Percentiles rank a stretch among this genome's conserved stretches.
These are phyloP conservation scores for Davidsoniella virescens DNA, from an alignment of 2,329 filamentous ascomycete species.

Conservation along the genomic window DNA sequence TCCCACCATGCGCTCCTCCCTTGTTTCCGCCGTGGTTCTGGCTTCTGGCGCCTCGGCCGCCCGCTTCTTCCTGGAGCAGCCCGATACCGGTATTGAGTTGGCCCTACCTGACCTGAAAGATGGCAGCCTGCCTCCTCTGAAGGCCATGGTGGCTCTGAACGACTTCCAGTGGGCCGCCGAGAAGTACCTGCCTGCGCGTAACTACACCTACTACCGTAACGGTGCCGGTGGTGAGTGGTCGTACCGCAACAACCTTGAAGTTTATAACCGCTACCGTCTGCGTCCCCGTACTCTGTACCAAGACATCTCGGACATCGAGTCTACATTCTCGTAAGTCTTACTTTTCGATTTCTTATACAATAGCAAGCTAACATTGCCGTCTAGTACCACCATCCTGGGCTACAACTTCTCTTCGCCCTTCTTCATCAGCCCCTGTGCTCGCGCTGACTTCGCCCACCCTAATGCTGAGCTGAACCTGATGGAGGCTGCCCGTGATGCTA, in stretches of 20 bases:
- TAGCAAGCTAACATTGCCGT: slow-evolving; percentile 15
- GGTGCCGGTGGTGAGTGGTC: slow-evolving; percentile 33
- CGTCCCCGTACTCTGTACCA: slow-evolving; percentile 24
- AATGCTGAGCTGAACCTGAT: slow-evolving; percentile 32
- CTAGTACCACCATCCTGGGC: slow-evolving; percentile 27
- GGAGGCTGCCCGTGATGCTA: slow-evolving; percentile 26
- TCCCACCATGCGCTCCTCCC: slow-evolving; percentile 9
- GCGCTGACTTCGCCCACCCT: slow-evolving; percentile 26
- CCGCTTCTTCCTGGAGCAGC: slow-evolving; percentile 28
- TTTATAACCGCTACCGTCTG: slow-evolving; percentile 29
- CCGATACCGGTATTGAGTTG: slow-evolving; percentile 29
- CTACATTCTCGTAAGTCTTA: slow-evolving; percentile 19
- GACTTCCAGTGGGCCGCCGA: slow-evolving; percentile 35
- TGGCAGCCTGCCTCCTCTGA: slow-evolving; percentile 5
- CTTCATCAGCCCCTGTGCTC: slow-evolving; percentile 32
- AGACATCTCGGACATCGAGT: slow-evolving; percentile 23
- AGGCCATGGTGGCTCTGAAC: slow-evolving; percentile 26
- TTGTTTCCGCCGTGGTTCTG: slow-evolving; percentile 17
- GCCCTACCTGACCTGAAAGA: slow-evolving; percentile 21
- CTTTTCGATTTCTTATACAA: slow-evolving; percentile 12
- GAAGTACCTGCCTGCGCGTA: slow-evolving; percentile 24
- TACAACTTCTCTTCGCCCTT: slow-evolving; percentile 31
- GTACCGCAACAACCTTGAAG: slow-evolving; percentile 35
- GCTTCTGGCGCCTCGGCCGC: slow-evolving; percentile 24
- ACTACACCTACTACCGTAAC: slow-evolving; percentile 33